Base-by-base conservation (phyloP, 2,329 filamentous ascomycete genomes). In the Talaromyces amestolkiae region DNA sequence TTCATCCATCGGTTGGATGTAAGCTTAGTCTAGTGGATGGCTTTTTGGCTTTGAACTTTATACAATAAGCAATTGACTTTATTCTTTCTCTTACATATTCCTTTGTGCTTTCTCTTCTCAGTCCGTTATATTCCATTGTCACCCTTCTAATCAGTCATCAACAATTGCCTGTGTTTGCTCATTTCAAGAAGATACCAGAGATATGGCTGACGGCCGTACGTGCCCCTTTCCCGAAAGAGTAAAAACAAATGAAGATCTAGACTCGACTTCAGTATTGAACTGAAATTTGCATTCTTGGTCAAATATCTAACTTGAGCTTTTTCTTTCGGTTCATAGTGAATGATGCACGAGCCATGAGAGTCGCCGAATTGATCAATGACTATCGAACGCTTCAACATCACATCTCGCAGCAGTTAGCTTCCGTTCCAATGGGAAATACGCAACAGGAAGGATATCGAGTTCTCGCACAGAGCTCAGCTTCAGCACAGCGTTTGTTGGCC, bases 281-380 rank as follows among this genome's bases (percentile, higher is more conserved):
- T 4, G 9, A 1, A 22, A 22, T 19, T 27, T 31, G 22, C 37
- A 22, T 56, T 37, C 1, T 56, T 37, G 33, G 37, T 15, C n/a
- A 22, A 39, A 15, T 56, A 39, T 33, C 63, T 65, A 51, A 65
- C 47, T 31, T 13, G 31, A 54, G 15, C 17, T 37, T 37, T 47
- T 59, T 19, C 27, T 15, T 51, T 41, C 22, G 56, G 31, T 47
- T 61, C 24, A 65, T 63, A 89, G 87, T 87, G 70, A 89, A 89
- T 72, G 82, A 88, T 73, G 85, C 85, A 66, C 85, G 87, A 72
- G 86, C 87, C 59, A 80, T 89, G 74, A 83, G 87, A 70, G 78
- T 89, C 69, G 81, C 85, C 56, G 87, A 89, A 75, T 83, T 89
- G 72, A 86, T 89, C 79, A 83, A 83, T 68, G 87, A 89, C 77